Base-by-base conservation (phyloP, 495 filamentous ascomycete genomes). In the Apiosordaria backusii region DNA sequence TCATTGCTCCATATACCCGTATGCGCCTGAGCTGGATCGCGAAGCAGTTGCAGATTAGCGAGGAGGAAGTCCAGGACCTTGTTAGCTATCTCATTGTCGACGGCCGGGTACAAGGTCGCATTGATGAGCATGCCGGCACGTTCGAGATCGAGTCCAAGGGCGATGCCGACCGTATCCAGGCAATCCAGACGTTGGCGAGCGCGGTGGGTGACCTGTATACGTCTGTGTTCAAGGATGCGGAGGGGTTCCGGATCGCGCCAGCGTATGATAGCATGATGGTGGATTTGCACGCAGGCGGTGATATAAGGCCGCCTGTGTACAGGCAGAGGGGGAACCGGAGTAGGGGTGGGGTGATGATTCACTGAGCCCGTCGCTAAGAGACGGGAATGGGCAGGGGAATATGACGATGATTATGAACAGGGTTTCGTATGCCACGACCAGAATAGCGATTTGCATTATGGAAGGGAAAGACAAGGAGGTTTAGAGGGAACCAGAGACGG, bases 1-100 rank as follows among this genome's bases (percentile, higher is more conserved):
- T 99, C 50, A 95, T 98, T 62, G 92, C 93, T 4, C 94, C 95
- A 0, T 99, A 98, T 79, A 96, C 92, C 3, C 89, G 92, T 26
- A 97, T 99, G 84, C 88, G 87, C 25, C 81, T 98, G 29, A 79
- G 81, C 52, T 96, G 96, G 80, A 90, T 98, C 68, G 92, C 92
- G 25, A 88, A 89, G 65, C 87, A 90, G 69, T 88, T 99, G 50
- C 89, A 89, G 67, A 96, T 99, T 71, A 86, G 89, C 59, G 84
- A 91, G 19, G 75, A 84, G 2, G 95, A 99, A 78, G 96, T 96
- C 0, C 87, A 94, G 76, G 95, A 98, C 67, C 98, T 99, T 61
- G 78, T 98, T 18, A 89, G 92, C 63, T 96, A 92, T 79, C 80
- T 99, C 59, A 97, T 99, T 68, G 85, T 97, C 57, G 92, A 96